Percentiles rank a stretch among this genome's conserved stretches.
These are phyloP conservation scores for Hemerocallis citrina DNA, from an alignment of 106 monocot species.

Conservation along the genomic window DNA sequence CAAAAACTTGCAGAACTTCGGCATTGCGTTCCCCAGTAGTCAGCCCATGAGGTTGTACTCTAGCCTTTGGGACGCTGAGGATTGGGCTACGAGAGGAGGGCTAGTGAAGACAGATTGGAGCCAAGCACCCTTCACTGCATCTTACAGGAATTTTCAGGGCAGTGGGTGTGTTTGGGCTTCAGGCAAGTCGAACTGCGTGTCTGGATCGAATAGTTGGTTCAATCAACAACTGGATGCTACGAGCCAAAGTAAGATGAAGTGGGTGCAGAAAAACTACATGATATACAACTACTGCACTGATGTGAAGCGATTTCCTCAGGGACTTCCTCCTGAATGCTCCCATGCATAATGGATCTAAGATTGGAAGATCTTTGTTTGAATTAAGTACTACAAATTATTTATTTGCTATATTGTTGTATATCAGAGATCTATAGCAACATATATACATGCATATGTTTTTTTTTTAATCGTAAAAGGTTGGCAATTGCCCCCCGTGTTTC, in stretches of 20 bases:
- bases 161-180: constrained; percentile 8
- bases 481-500: too few relatives aligned
- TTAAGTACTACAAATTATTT: too few relatives aligned
- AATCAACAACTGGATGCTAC: constrained; percentile 16
- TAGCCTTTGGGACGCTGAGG: not conserved
- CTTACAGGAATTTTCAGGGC: constrained; percentile 14
- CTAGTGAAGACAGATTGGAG: not conserved
- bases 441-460: too few relatives aligned
- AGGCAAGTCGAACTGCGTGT: not conserved
- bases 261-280: constrained; percentile 38
- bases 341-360: too few relatives aligned
- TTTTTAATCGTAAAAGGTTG: too few relatives aligned
- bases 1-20: not conserved
- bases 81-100: constrained; percentile 7
- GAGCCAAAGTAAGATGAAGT: constrained; percentile 6
- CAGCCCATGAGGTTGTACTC: not conserved
- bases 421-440: too few relatives aligned
- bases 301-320: constrained; percentile 27
- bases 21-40: not conserved
- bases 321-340: constrained; percentile 34
- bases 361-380: too few relatives aligned
- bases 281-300: constrained; percentile 42
- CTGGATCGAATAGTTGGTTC: constrained; percentile 18
- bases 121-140: not conserved
- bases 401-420: too few relatives aligned